Evolutionary conservation across 1,284 basidiomycete genomes (phyloP).

Genomic region (Cryptococcus deneoformans): DNA sequence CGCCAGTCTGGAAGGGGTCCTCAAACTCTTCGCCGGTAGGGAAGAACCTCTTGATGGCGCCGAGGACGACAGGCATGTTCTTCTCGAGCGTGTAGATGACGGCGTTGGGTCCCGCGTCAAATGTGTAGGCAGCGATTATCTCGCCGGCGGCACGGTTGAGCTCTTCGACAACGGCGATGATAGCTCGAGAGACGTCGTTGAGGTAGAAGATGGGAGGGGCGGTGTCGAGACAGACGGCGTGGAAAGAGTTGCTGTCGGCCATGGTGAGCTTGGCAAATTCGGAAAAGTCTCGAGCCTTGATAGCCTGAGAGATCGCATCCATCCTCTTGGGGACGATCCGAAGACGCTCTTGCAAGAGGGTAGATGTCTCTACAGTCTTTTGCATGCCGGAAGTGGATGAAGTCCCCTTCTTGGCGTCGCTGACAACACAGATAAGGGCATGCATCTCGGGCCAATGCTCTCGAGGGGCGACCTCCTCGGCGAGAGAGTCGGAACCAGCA

Average conservation of each 20-base stretch:
- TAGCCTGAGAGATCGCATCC: constrained; percentile 75
- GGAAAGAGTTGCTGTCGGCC: constrained; percentile 98
- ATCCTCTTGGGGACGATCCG: constrained; percentile 86
- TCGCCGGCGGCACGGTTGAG: constrained; percentile 79
- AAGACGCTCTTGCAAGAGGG: constrained; percentile 87
- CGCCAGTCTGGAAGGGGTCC: constrained; percentile 67
- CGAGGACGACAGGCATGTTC: constrained; percentile 73
- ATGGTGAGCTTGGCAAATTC: constrained; percentile 89
- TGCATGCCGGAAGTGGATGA: constrained; percentile 97
- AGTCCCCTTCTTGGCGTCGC: constrained; percentile 95
- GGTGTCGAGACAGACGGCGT: constrained; percentile 95
- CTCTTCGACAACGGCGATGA: constrained; percentile 85
- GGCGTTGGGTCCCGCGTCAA: constrained; percentile 97
- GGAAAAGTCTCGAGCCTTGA: constrained; percentile 78
- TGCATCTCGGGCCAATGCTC: constrained; percentile 94
- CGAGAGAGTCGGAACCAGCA: constrained; percentile 82
- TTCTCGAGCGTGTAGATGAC: constrained; percentile 88
- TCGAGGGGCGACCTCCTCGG: constrained; percentile 80
- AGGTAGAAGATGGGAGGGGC: constrained; percentile 98
- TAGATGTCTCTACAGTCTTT: constrained; percentile 87
- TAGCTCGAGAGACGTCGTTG: constrained; percentile 88
- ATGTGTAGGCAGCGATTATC: constrained; percentile 91
- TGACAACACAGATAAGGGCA: constrained; percentile 96
- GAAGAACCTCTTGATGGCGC: constrained; percentile 75
- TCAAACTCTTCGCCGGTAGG: constrained; percentile 71